Evolutionary conservation across 1,284 basidiomycete genomes (phyloP), one percentile per base, ranked within the genome.

Genomic region (Puccinia hordei): DNA sequence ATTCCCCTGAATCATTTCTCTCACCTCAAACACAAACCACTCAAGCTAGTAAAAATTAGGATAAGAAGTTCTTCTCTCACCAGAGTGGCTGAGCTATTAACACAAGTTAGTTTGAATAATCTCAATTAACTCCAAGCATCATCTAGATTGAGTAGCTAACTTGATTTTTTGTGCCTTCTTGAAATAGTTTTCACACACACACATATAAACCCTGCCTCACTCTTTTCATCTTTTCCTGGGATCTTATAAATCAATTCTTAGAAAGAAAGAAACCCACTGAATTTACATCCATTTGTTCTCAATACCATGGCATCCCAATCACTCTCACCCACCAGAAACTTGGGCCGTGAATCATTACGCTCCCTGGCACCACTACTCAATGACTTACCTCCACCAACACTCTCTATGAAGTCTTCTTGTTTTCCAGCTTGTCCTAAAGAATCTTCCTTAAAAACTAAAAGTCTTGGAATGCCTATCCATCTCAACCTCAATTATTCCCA

Each of bases 341-440:
- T 24, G n/a, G 44, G 46, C 44, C 27, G 44, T 27, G 19, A 41
- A n/a, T 69, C 66, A 15, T 41, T 69, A 33, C 66, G 66, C 44
- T 69, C 66, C 24, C 66, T 69, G 22, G 66, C 66, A 6, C 44
- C 66, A 9, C 66, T 69, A 44, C 66, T 69, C 66, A 69, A 69
- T 49, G 44, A 69, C 24, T 49, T 51, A 27, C 66, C 66, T 30
- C 46, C 66, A 9, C 66, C 66, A 38, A 17, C 61, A 41, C 41
- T 63, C 61, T 63, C 61, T 38, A 12, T 19, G 6, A 6, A 30
- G 19, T 63, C 61, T 15, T 30, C 61, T 19, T 35, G 61, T 38
- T 15, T 3, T 49, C 35, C 44, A 27, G 46, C 44, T 30, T n/a
- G 17, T 46, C 33, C 22, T 24, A 38, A 41, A 10, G 22, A 22